These are phyloP conservation scores for Saccharomyces hybrid DNA, from an alignment of 1,139 yeast species.

Conservation along the genomic window DNA sequence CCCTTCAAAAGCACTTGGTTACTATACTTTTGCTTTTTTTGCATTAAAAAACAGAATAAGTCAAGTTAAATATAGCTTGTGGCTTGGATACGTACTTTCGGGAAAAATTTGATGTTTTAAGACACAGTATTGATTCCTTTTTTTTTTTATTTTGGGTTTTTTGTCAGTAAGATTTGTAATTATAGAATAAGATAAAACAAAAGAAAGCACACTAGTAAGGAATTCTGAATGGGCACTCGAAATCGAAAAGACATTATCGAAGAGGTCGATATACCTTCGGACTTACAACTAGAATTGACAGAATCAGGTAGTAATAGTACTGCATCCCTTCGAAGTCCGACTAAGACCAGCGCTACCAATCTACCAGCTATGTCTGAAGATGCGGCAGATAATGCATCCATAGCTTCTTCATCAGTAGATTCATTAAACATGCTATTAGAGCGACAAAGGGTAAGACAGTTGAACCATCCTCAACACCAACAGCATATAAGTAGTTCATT, in stretches of 20 bases:
- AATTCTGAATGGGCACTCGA: conserved; percentile 1
- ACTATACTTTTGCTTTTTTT: background rate
- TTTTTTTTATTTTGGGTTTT: background rate
- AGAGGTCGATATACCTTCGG: conserved; percentile 27
- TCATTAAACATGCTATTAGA: conserved; percentile 35
- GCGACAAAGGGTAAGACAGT: conserved; percentile 34
- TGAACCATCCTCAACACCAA: conserved; percentile 37
- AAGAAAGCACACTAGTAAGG: conserved; percentile 3
- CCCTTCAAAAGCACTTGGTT: background rate
- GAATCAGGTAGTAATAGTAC: conserved; percentile 3
- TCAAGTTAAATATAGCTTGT: background rate
- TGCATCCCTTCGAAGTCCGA: background rate
- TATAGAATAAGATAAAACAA: conserved; percentile 1
- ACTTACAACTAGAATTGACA: conserved; percentile 17
- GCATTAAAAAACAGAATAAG: background rate
- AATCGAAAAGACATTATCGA: conserved; percentile 8
- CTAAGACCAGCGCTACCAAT: conserved; percentile 2
- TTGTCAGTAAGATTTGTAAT: conserved; percentile 1
- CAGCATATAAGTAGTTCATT: conserved; percentile 13
- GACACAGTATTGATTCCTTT: background rate
- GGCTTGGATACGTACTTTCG: background rate
- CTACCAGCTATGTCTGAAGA: conserved; percentile 6
- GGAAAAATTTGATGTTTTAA: background rate
- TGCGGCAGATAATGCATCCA: conserved; percentile 10
- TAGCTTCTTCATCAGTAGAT: conserved; percentile 34